These are phyloP conservation scores for Schizosaccharomyces octosporus DNA, from an alignment of 805 yeast species.

Conservation along the genomic window DNA sequence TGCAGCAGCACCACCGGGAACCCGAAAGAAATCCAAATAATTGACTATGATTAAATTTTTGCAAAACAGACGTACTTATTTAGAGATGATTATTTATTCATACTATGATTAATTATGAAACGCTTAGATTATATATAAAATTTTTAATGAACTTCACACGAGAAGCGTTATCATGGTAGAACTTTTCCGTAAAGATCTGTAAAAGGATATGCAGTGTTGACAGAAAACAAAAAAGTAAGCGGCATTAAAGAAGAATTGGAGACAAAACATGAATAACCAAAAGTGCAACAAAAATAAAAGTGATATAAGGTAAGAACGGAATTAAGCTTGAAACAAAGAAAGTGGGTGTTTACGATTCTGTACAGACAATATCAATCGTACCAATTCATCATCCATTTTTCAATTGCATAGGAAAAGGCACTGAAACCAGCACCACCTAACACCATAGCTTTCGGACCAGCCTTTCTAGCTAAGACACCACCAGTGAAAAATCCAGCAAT, in stretches of 20 bases:
- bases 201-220: neutral
- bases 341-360: no score
- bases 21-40: neutral
- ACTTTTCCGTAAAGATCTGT: no score
- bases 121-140: no score
- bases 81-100: no score
- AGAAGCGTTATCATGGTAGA: no score
- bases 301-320: no score
- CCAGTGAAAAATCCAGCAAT: conserved; percentile 92
- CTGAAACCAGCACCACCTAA: conserved; percentile 96
- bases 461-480: conserved; percentile 74
- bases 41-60: neutral
- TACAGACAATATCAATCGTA: neutral
- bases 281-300: no score
- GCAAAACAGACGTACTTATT: no score
- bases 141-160: no score
- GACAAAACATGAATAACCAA: neutral
- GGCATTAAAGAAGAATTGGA: neutral
- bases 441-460: conserved; percentile 81
- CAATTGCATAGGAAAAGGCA: conserved; percentile 61
- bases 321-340: no score
- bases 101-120: no score
- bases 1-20: neutral
- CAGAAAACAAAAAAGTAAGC: neutral
- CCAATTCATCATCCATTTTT: conserved; percentile 2